Evolutionary conservation across 2,329 filamentous ascomycete genomes (phyloP).

Genomic region (Penicillium paneum): DNA sequence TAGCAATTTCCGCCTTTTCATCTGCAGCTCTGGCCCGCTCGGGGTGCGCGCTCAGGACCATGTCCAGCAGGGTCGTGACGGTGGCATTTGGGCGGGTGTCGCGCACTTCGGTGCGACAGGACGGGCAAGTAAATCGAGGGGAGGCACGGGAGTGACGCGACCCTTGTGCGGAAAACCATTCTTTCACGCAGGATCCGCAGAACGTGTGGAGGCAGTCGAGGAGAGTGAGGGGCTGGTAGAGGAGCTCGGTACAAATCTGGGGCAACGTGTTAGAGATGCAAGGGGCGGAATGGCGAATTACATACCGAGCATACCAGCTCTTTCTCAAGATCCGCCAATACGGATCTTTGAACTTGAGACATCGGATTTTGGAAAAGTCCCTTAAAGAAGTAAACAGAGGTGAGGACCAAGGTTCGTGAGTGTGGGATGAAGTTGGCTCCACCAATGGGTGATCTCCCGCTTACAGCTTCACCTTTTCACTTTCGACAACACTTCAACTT

Average conservation of each 20-base stretch:
- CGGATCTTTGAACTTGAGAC: constrained; percentile 25
- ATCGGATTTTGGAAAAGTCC: background rate
- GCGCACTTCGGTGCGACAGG: constrained; percentile 82
- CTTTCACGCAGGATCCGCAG: constrained; percentile 90
- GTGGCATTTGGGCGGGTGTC: constrained; percentile 88
- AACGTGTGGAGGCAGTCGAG: constrained; percentile 95
- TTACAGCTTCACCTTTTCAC: constrained; percentile 7
- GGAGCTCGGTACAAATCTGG: constrained; percentile 93
- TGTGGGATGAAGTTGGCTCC: constrained; percentile 8
- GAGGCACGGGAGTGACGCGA: constrained; percentile 48
- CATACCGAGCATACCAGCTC: constrained; percentile 93
- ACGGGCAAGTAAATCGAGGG: constrained; percentile 78
- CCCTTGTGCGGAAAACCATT: constrained; percentile 88
- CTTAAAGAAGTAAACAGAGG: constrained; percentile 1
- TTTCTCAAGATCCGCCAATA: constrained; percentile 71
- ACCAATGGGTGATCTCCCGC: constrained; percentile 8
- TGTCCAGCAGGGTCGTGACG: constrained; percentile 83
- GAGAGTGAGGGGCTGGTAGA: constrained; percentile 85
- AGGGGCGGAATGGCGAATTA: constrained; percentile 28
- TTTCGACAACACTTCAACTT: background rate
- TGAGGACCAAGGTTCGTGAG: constrained; percentile 1
- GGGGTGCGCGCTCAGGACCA: constrained; percentile 78
- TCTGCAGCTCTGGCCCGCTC: constrained; percentile 64
- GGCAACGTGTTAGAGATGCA: constrained; percentile 13
- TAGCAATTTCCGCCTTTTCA: constrained; percentile 73